Conservation (phyloP, 2,329 filamentous ascomycete genomes). For the Colletotrichum godetiae region DNA sequence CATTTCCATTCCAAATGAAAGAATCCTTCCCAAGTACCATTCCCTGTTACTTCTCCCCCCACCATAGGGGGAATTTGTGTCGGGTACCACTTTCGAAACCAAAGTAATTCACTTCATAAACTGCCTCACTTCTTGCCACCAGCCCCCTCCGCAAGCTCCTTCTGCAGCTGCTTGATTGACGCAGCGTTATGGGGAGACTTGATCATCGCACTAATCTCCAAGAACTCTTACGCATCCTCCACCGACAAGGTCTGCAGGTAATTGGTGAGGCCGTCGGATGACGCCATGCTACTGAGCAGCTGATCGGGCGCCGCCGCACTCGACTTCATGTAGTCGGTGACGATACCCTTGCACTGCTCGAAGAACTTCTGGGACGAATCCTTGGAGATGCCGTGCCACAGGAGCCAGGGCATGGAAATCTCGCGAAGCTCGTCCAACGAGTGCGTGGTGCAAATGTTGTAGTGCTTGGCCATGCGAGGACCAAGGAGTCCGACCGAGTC, state of each 20-base stretch:
- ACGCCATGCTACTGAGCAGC: background rate
- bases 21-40: background rate
- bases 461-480: slow-evolving; percentile 4
- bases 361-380: background rate
- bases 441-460: background rate
- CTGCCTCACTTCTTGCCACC: background rate
- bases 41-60: background rate
- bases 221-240: background rate
- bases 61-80: background rate
- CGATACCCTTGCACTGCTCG: background rate
- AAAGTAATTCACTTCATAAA: background rate
- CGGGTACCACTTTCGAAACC: background rate
- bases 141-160: too few relatives aligned
- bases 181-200: background rate
- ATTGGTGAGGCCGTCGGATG: background rate
- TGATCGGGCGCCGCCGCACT: background rate
- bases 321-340: background rate
- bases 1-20: too few relatives aligned
- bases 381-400: background rate
- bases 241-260: background rate
- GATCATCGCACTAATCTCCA: background rate
- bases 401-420: background rate
- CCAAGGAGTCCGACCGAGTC: slow-evolving; percentile 9
- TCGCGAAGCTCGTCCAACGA: background rate
- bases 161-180: background rate